These are phyloP conservation scores for Fusarium sp. DNA, from an alignment of 2,329 filamentous ascomycete genomes.

Conservation along the genomic window DNA sequence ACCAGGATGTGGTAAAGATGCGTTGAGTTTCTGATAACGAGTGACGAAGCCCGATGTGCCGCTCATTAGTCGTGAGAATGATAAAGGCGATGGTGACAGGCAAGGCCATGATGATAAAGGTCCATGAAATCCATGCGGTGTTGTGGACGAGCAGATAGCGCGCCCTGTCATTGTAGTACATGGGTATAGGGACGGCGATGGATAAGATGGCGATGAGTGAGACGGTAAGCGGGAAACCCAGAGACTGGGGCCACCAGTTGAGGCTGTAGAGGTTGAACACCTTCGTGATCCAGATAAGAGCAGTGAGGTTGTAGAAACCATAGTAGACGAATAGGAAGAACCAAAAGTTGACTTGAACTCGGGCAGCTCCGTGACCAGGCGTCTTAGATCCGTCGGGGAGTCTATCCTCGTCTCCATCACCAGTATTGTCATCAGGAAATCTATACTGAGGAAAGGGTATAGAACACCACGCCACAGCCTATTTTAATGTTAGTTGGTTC, in stretches of 20 bases:
- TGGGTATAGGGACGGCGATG: slow-evolving; percentile 67
- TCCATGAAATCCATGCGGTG: slow-evolving; percentile 76
- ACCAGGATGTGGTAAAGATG: slow-evolving; percentile 75
- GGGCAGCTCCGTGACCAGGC: slow-evolving; percentile 72
- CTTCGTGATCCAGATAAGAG: slow-evolving; percentile 77
- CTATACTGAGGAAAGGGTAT: slow-evolving; percentile 74
- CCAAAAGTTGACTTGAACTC: slow-evolving; percentile 76
- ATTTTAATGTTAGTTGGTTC: slow-evolving; percentile 10
- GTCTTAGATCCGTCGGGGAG: slow-evolving; percentile 53
- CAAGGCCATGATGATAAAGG: slow-evolving; percentile 76
- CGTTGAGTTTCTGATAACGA: slow-evolving; percentile 74
- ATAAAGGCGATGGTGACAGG: slow-evolving; percentile 74
- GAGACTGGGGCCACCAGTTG: slow-evolving; percentile 76
- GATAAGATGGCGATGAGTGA: slow-evolving; percentile 71
- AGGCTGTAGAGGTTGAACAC: slow-evolving; percentile 77
- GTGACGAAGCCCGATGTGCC: slow-evolving; percentile 70
- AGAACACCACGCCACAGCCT: slow-evolving; percentile 74
- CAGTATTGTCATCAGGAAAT: slow-evolving; percentile 59
- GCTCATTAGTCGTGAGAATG: slow-evolving; percentile 72
- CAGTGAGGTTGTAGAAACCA: slow-evolving; percentile 75
- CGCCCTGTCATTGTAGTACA: slow-evolving; percentile 67
- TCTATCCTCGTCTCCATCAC: slow-evolving; percentile 51
- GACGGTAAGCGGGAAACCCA: slow-evolving; percentile 74
- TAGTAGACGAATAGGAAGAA: slow-evolving; percentile 79
- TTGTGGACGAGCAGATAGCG: slow-evolving; percentile 70